Percentiles rank a stretch among this genome's conserved stretches.
Evolutionary conservation across 2,329 filamentous ascomycete species (phyloP).

Genomic region (Fusarium duplospermum): DNA sequence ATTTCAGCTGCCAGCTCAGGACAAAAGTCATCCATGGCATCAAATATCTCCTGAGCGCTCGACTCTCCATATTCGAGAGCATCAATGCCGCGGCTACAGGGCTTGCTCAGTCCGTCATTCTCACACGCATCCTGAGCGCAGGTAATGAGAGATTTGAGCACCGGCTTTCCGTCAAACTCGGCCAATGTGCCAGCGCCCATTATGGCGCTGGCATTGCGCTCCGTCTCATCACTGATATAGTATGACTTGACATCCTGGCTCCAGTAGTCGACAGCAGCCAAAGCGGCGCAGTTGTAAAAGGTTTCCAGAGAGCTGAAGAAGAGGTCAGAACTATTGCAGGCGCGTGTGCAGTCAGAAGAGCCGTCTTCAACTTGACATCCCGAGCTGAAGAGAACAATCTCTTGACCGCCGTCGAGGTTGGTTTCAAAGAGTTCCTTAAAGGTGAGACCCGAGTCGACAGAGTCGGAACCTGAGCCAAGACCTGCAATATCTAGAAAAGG

Average conservation of each 20-base stretch:
- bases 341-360: slow-evolving; percentile 47
- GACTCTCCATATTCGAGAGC: slow-evolving; percentile 42
- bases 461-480: slow-evolving; percentile 43
- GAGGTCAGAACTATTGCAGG: slow-evolving; percentile 45
- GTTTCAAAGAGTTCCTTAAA: slow-evolving; percentile 51
- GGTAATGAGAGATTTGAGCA: slow-evolving; percentile 48
- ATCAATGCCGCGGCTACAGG: slow-evolving; percentile 47
- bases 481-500: slow-evolving; percentile 51
- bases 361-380: slow-evolving; percentile 47
- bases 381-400: slow-evolving; percentile 47
- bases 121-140: slow-evolving; percentile 52
- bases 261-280: slow-evolving; percentile 51
- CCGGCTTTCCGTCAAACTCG: slow-evolving; percentile 46
- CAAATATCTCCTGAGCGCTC: slow-evolving; percentile 46
- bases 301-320: slow-evolving; percentile 53
- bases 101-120: slow-evolving; percentile 47
- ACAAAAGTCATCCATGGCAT: slow-evolving; percentile 51
- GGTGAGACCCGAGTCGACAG: slow-evolving; percentile 44
- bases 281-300: slow-evolving; percentile 54
- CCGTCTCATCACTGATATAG: slow-evolving; percentile 48
- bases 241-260: slow-evolving; percentile 44
- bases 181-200: slow-evolving; percentile 49
- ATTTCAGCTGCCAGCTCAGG: slow-evolving; percentile 52
- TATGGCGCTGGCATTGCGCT: slow-evolving; percentile 51
- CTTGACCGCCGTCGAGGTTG: slow-evolving; percentile 48